Conservation (phyloP, 805 yeast genomes). For the Wickerhamomyces bovis region DNA sequence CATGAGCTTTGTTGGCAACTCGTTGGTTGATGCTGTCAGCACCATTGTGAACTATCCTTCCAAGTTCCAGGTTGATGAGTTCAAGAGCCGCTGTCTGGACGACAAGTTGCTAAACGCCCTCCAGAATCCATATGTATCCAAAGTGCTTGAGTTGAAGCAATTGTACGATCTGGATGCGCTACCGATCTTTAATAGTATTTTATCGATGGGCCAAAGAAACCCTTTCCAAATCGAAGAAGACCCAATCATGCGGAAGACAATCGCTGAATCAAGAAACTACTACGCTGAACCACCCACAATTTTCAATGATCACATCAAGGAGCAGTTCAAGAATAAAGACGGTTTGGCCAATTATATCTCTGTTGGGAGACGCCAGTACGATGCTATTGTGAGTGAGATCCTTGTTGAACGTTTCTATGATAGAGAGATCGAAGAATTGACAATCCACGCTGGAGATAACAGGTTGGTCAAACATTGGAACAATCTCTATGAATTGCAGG, state of each 20-base stretch:
- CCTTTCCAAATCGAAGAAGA: neutral
- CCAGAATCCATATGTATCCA: constrained; percentile 2
- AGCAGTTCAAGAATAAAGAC: constrained; percentile 1
- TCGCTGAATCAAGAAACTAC: neutral
- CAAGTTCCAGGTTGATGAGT: constrained; percentile 3
- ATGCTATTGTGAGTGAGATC: constrained; percentile 1
- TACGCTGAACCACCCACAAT: constrained; percentile 1
- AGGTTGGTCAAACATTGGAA: constrained; percentile 6
- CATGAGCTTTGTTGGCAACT: neutral
- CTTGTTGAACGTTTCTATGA: constrained; percentile 4
- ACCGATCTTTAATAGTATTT: constrained; percentile 4
- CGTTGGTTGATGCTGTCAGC: constrained; percentile 1
- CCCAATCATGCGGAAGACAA: neutral
- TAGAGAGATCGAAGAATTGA: constrained; percentile 3
- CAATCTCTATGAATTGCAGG: neutral
- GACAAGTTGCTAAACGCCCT: neutral
- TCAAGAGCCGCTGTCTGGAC: neutral
- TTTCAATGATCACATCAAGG: neutral
- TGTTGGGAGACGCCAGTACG: constrained; percentile 5
- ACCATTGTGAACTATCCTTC: constrained; percentile 4
- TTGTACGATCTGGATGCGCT: neutral
- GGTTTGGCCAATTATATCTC: neutral
- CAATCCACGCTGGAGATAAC: constrained; percentile 1
- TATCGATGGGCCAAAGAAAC: neutral
- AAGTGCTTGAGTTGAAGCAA: constrained; percentile 6